Evolutionary conservation across 2,329 filamentous ascomycete genomes (phyloP).

Genomic region (Xylogone sp.): DNA sequence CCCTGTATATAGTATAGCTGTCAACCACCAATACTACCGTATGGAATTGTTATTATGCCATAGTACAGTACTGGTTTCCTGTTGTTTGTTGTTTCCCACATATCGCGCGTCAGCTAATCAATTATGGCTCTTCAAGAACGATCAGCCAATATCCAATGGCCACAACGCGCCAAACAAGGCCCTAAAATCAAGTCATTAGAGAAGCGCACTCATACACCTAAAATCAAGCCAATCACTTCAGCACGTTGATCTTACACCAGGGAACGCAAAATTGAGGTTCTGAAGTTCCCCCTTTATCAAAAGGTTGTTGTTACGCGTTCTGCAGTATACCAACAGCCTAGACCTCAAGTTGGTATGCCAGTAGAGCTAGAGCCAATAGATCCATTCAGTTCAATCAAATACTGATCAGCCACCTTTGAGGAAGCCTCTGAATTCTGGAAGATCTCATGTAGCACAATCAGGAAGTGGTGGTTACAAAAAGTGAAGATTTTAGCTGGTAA

Average conservation of each 20-base stretch:
- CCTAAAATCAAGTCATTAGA: background rate
- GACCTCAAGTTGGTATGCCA: background rate
- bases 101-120: too few relatives aligned
- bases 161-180: background rate
- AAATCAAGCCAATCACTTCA: background rate
- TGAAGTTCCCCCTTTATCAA: background rate
- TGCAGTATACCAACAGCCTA: background rate
- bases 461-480: background rate
- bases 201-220: background rate
- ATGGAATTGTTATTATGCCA: too few relatives aligned
- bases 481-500: background rate
- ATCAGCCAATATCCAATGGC: too few relatives aligned
- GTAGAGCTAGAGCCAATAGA: background rate
- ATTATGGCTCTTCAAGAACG: too few relatives aligned
- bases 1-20: too few relatives aligned
- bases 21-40: too few relatives aligned
- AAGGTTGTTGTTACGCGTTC: background rate
- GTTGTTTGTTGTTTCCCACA: too few relatives aligned
- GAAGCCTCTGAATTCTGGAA: background rate
- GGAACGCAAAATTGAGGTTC: background rate
- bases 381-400: background rate
- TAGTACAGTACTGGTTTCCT: too few relatives aligned
- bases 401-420: background rate
- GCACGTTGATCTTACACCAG: background rate
- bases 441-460: background rate